These are phyloP conservation scores for Cadophora sp. DNA, from an alignment of 2,329 filamentous ascomycete species.

Conservation along the genomic window DNA sequence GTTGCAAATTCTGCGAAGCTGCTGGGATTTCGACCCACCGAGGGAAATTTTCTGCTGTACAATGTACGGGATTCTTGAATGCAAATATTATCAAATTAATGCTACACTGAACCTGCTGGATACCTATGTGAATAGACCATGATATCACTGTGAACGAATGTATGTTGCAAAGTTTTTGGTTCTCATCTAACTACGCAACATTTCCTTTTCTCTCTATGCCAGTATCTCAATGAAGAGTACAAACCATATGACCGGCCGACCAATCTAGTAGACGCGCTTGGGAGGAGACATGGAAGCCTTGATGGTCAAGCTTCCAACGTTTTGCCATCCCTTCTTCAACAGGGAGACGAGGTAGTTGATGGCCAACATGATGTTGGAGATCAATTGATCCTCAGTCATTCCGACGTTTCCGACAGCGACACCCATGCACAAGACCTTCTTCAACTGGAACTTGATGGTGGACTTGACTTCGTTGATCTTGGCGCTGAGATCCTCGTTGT, in stretches of 20 bases:
- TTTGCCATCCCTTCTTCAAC: constrained; percentile 99
- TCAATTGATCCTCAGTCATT: constrained; percentile 95
- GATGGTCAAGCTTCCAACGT: constrained; percentile 99
- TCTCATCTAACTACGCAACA: constrained; percentile 40
- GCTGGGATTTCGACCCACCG: neutral
- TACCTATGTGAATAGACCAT: neutral
- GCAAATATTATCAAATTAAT: neutral
- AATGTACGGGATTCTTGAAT: neutral
- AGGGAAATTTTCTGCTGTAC: neutral
- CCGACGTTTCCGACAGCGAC: constrained; percentile 98
- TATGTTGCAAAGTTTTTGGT: constrained; percentile 35
- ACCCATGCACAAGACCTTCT: constrained; percentile 99
- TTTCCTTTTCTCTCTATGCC: constrained; percentile 29
- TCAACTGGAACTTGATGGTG: constrained; percentile 99
- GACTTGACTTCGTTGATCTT: constrained; percentile 99
- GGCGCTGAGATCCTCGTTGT: constrained; percentile 89
- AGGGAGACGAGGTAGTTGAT: constrained; percentile 99
- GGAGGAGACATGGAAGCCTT: constrained; percentile 99
- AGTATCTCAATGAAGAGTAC: constrained; percentile 43
- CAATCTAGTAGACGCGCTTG: constrained; percentile 89
- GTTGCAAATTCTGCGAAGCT: neutral
- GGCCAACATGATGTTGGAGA: constrained; percentile 98
- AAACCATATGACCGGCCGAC: constrained; percentile 28
- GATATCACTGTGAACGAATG: neutral
- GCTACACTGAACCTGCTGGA: neutral